Evolutionary conservation across 140 eudicot genomes (phyloP).

Genomic region (Flaveria floridana): DNA sequence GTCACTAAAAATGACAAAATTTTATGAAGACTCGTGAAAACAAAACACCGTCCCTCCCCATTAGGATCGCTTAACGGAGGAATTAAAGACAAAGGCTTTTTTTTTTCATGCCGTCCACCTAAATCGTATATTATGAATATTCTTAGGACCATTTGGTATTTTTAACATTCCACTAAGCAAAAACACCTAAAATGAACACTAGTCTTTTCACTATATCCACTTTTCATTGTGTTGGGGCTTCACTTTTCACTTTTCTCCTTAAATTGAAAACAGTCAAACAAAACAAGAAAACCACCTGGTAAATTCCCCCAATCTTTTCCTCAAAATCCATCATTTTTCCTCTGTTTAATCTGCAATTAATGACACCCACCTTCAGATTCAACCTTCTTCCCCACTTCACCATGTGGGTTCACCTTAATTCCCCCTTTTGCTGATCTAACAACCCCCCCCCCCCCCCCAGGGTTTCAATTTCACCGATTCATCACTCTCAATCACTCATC

Average conservation of each 20-base stretch:
- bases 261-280: not conserved
- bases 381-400: slow-evolving; percentile 8
- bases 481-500: slow-evolving; percentile 1
- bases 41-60: too few relatives aligned
- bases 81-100: too few relatives aligned
- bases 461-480: slow-evolving; percentile 28
- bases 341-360: slow-evolving; percentile 27
- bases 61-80: too few relatives aligned
- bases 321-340: slow-evolving; percentile 24
- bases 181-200: too few relatives aligned
- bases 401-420: not conserved
- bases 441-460: slow-evolving; percentile 10
- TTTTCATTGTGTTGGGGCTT: not conserved
- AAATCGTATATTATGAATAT: not conserved
- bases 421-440: slow-evolving; percentile 21
- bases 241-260: slow-evolving; percentile 3
- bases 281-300: slow-evolving; percentile 24
- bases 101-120: not conserved
- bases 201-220: slow-evolving; percentile 8
- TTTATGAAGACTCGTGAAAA: too few relatives aligned
- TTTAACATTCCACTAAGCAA: slow-evolving; percentile 23
- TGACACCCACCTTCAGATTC: slow-evolving; percentile 24
- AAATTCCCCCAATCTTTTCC: slow-evolving; percentile 29
- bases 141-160: not conserved
- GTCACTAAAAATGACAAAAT: too few relatives aligned